These are phyloP conservation scores for Pseudovirgaria hyperparasitica DNA, from an alignment of 2,329 filamentous ascomycete species.

Conservation along the genomic window DNA sequence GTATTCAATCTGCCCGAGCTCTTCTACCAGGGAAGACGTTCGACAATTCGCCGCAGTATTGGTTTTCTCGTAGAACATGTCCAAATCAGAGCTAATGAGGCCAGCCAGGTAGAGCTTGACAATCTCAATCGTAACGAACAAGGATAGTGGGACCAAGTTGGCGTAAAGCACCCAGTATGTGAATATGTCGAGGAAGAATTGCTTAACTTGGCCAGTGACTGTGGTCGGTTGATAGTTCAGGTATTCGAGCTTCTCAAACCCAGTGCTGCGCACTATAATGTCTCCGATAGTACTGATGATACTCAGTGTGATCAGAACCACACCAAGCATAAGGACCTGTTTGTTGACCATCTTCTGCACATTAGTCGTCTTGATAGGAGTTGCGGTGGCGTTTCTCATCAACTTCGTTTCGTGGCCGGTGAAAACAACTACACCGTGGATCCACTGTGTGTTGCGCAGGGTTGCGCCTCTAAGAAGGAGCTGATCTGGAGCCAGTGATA, in stretches of 20 bases:
- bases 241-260: constrained; percentile 54
- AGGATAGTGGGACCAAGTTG: constrained; percentile 87
- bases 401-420: constrained; percentile 97
- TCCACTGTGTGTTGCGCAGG: constrained; percentile 90
- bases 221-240: constrained; percentile 44
- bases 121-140: constrained; percentile 94
- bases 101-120: constrained; percentile 99
- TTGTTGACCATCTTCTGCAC: constrained; percentile 90
- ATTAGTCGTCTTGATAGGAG: constrained; percentile 94
- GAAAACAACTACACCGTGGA: constrained; percentile 92
- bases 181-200: constrained; percentile 88
- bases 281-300: constrained; percentile 87
- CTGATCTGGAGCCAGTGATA: constrained; percentile 83
- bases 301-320: constrained; percentile 71
- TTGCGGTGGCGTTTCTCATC: constrained; percentile 95
- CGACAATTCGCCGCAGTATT: constrained; percentile 93
- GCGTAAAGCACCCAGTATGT: constrained; percentile 99
- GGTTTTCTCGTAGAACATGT: constrained; percentile 93
- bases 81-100: constrained; percentile 91
- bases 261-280: constrained; percentile 60
- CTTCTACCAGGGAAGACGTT: constrained; percentile 92
- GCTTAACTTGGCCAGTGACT: constrained; percentile 47
- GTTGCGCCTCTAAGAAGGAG: constrained; percentile 86
- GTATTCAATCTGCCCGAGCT: constrained; percentile 94
- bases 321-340: constrained; percentile 81